A percentile compares a stretch with the other conserved stretches of the same genome.
Evolutionary conservation across 2,329 filamentous ascomycete species (phyloP).

Genomic region (Alternaria gansuensis): DNA sequence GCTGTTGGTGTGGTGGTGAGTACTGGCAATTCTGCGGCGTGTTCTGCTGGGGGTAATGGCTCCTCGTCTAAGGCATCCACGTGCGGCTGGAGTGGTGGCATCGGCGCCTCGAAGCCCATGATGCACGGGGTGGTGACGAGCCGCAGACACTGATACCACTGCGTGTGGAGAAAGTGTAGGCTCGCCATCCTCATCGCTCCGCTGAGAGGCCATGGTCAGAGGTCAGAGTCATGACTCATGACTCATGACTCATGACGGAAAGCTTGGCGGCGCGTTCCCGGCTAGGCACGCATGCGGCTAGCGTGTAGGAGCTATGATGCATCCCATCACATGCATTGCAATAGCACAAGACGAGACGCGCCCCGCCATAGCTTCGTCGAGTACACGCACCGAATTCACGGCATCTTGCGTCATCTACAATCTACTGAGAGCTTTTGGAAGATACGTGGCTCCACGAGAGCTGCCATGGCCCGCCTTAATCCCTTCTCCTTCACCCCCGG

Average conservation of each 20-base stretch:
- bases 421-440: constrained; percentile 18
- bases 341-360: constrained; percentile 11
- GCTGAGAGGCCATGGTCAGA: no score
- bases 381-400: constrained; percentile 19
- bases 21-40: constrained; percentile 19
- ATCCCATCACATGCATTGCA: constrained; percentile 14
- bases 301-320: constrained; percentile 30
- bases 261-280: neutral
- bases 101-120: constrained; percentile 6
- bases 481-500: constrained; percentile 78
- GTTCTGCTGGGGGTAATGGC: neutral
- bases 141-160: neutral
- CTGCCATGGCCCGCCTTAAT: constrained; percentile 50
- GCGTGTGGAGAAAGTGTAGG: neutral
- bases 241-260: neutral
- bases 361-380: constrained; percentile 10
- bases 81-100: neutral
- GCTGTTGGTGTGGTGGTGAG: constrained; percentile 32
- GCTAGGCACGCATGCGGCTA: constrained; percentile 11
- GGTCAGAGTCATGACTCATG: no score
- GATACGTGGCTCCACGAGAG: constrained; percentile 24
- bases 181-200: neutral
- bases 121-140: accelerated
- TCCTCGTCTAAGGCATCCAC: constrained; percentile 2
- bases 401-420: constrained; percentile 19